Percentiles rank a stretch among this genome's conserved stretches.
These are phyloP conservation scores for Gentiana straminea DNA, from an alignment of 257 asterid genomes.

Conservation along the genomic window DNA sequence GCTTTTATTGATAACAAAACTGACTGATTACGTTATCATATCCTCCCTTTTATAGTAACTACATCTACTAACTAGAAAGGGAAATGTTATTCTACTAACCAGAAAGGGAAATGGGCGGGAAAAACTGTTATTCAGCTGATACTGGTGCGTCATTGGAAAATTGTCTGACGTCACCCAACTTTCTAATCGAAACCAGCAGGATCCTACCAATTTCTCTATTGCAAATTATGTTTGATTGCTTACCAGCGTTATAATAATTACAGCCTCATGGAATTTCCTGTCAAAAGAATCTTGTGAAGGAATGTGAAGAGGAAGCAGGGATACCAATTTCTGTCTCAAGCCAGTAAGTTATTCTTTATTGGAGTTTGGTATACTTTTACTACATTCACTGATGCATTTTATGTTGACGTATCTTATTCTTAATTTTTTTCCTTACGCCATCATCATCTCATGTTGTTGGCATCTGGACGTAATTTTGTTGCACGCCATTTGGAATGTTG, in stretches of 20 bases:
- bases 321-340: constrained; percentile 63
- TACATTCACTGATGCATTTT: not conserved
- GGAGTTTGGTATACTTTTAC: constrained; percentile 1
- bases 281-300: constrained; percentile 71
- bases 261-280: constrained; percentile 92
- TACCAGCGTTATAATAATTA: constrained; percentile 3
- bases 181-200: too few species aligned
- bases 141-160: too few species aligned
- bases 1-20: too few species aligned
- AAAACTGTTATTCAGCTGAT: too few species aligned
- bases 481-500: constrained; percentile 8
- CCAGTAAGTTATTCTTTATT: constrained; percentile 28
- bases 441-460: not conserved
- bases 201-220: too few species aligned
- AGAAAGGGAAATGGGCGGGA: too few species aligned
- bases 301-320: constrained; percentile 95
- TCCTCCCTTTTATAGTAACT: too few species aligned
- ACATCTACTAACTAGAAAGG: too few species aligned
- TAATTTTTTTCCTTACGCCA: not conserved
- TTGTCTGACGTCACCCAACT: too few species aligned
- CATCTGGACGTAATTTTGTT: not conserved
- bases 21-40: too few species aligned
- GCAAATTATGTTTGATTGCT: too few species aligned
- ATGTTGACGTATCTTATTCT: not conserved
- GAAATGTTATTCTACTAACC: too few species aligned